phyloP scores from a whole-genome alignment of 192 early-diverging fungal genomes.

The Coemansia sp. region DNA sequence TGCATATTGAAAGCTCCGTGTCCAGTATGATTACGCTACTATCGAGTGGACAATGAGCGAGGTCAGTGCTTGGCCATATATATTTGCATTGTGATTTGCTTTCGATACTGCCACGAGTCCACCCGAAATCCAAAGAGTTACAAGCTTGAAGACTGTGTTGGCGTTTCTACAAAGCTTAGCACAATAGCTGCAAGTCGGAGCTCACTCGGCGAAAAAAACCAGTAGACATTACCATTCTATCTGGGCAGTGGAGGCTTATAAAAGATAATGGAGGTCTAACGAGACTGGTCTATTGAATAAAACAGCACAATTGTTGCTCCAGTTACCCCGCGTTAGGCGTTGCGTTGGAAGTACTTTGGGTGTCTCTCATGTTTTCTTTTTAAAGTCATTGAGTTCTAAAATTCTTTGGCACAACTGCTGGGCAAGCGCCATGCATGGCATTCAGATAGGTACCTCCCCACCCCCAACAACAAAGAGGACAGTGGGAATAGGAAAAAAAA shows the following conservation, averaged over 20 bases:
- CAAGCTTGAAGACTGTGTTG: background rate
- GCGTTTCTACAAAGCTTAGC: background rate
- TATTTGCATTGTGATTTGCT: background rate
- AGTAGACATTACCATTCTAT: background rate
- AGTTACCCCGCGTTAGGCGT: slow-evolving; percentile 1
- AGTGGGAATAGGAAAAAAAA: background rate
- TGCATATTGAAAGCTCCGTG: background rate
- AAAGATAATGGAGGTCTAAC: background rate
- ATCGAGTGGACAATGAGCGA: background rate
- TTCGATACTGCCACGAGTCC: background rate
- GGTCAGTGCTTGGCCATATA: background rate
- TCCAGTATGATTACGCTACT: background rate
- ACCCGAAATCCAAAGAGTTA: background rate
- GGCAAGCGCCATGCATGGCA: slow-evolving; percentile 7
- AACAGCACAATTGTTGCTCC: background rate
- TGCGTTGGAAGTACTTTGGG: background rate
- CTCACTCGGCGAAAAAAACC: background rate
- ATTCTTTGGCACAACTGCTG: background rate
- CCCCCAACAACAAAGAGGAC: background rate
- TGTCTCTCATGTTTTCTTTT: background rate
- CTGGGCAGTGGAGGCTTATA: background rate
- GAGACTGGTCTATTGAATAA: background rate
- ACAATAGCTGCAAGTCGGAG: background rate
- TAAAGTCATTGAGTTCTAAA: background rate
- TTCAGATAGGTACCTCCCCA: background rate